Evolutionary conservation across 371 early-diverging fungal species (phyloP).

Genomic region (Umbelopsis sp.): DNA sequence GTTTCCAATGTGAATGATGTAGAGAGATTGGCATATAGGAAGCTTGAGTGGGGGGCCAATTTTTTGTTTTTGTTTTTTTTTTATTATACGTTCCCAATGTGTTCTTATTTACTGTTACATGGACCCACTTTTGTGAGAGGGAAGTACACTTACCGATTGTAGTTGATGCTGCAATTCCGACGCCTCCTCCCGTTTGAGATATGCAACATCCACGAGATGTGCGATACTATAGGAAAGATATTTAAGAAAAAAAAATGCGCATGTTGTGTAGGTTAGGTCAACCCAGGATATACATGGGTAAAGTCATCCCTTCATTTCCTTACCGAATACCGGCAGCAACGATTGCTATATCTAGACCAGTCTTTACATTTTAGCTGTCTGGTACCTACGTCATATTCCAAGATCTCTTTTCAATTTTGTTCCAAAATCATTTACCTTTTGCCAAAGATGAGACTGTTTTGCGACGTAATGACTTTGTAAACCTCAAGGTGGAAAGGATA

Average conservation of each 20-base stretch:
- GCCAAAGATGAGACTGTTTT: background rate
- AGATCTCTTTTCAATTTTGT: background rate
- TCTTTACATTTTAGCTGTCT: background rate
- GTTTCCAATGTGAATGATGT: conserved; percentile 44
- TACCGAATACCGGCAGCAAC: background rate
- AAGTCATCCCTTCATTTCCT: background rate
- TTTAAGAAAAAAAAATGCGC: background rate
- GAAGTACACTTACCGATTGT: conserved; percentile 22
- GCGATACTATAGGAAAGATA: conserved; percentile 21
- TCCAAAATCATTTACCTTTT: background rate
- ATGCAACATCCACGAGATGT: conserved; percentile 34
- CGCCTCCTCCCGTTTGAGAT: conserved; percentile 24
- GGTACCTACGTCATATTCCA: background rate
- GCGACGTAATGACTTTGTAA: background rate
- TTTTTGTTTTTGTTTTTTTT: no score
- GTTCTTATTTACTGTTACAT: background rate
- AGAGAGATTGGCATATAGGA: conserved; percentile 23
- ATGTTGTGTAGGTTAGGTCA: no score
- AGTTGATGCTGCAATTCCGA: conserved; percentile 20
- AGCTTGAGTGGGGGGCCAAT: no score
- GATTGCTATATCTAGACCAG: background rate
- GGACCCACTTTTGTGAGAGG: no score
- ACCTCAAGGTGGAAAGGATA: background rate
- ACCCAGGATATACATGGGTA: background rate
- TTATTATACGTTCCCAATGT: background rate